These are phyloP conservation scores for Sungouiella thailandica DNA, from an alignment of 805 yeast genomes.

Conservation along the genomic window DNA sequence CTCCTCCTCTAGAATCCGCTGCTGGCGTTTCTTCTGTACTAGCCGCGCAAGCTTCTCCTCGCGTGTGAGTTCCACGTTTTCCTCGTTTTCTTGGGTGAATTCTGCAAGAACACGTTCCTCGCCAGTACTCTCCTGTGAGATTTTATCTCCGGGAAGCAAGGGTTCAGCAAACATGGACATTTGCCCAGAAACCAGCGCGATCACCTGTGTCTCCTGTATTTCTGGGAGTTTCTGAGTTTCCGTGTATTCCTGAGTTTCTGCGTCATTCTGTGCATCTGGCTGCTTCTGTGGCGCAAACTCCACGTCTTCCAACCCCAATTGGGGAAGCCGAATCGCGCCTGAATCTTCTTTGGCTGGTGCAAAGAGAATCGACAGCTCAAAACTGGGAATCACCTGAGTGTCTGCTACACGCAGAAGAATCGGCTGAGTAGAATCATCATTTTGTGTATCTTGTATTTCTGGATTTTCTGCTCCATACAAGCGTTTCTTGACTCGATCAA, in stretches of 20 bases:
- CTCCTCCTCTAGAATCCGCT: neutral
- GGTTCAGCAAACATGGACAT: no score
- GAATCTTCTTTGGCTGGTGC: conserved; percentile 2
- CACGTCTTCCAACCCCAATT: conserved; percentile 21
- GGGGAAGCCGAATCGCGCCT: conserved; percentile 24
- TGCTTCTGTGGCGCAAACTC: conserved; percentile 11
- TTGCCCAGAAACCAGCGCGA: no score
- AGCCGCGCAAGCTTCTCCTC: conserved; percentile 2
- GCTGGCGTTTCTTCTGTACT: conserved; percentile 5
- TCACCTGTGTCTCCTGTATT: conserved; percentile 13
- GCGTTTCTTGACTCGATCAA: conserved; percentile 24
- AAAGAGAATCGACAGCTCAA: conserved; percentile 12
- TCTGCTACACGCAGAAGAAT: no score
- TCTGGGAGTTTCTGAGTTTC: conserved; percentile 25
- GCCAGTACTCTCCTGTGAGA: no score
- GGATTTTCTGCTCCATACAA: conserved; percentile 14
- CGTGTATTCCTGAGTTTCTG: conserved; percentile 1
- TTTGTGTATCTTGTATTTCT: no score
- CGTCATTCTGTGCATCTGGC: conserved; percentile 4
- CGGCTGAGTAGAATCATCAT: no score
- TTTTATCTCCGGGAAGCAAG: neutral
- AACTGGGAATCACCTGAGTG: conserved; percentile 13
- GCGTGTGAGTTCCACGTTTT: neutral
- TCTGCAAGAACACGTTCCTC: neutral
- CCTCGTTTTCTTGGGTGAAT: neutral